A percentile compares a stretch with the other conserved stretches of the same genome.
Evolutionary conservation across 2,329 filamentous ascomycete species (phyloP).

Genomic region (Xylariaceae sp.): DNA sequence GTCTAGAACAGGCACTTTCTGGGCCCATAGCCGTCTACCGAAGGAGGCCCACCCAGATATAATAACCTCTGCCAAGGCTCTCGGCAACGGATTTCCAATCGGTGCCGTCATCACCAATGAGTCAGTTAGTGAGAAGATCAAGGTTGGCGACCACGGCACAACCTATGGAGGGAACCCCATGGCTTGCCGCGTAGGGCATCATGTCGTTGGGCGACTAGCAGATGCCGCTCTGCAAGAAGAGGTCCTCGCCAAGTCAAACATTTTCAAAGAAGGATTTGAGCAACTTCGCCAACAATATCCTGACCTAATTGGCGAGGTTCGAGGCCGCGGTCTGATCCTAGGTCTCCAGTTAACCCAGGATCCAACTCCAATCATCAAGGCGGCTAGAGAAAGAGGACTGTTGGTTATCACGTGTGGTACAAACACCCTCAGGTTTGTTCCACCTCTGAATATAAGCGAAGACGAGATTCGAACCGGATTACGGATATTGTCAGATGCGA

Average conservation of each 20-base stretch:
- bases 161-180: slow-evolving; percentile 94
- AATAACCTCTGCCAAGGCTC: slow-evolving; percentile 91
- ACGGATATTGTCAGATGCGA: slow-evolving; percentile 74
- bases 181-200: slow-evolving; percentile 81
- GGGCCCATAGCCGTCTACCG: slow-evolving; percentile 80
- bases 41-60: slow-evolving; percentile 89
- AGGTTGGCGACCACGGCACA: slow-evolving; percentile 84
- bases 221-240: slow-evolving; percentile 71
- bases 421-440: slow-evolving; percentile 92
- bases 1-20: slow-evolving; percentile 83
- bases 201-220: slow-evolving; percentile 80
- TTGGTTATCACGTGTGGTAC: slow-evolving; percentile 91
- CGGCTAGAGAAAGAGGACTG: slow-evolving; percentile 85
- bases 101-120: slow-evolving; percentile 73
- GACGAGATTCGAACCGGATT: slow-evolving; percentile 82
- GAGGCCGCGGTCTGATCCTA: slow-evolving; percentile 84
- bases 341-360: slow-evolving; percentile 83
- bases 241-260: slow-evolving; percentile 69
- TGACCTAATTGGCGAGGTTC: slow-evolving; percentile 75
- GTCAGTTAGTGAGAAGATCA: slow-evolving; percentile 70
- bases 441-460: slow-evolving; percentile 80
- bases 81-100: slow-evolving; percentile 96
- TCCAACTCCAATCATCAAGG: slow-evolving; percentile 77
- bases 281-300: slow-evolving; percentile 62
- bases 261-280: slow-evolving; percentile 58